A percentile compares a stretch with the other conserved stretches of the same genome.
Evolutionary conservation across 2,329 filamentous ascomycete genomes (phyloP).

Genomic region (Neofusicoccum kwambonambiense): DNA sequence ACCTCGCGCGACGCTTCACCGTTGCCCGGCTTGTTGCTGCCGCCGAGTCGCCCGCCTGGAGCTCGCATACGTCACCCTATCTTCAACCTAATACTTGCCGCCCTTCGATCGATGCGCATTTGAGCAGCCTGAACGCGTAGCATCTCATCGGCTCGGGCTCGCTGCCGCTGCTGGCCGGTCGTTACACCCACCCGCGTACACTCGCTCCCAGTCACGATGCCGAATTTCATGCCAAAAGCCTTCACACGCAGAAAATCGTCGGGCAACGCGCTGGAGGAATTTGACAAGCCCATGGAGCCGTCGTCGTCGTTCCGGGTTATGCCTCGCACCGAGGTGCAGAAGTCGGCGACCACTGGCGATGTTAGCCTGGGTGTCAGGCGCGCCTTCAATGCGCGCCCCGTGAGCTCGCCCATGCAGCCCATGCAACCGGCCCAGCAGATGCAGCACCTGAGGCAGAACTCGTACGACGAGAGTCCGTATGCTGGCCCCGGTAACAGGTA

Average conservation of each 20-base stretch:
- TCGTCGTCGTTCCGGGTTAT: constrained; percentile 36
- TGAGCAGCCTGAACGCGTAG: background rate
- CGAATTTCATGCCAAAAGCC: constrained; percentile 25
- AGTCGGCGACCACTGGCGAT: constrained; percentile 22
- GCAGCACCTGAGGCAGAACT: constrained; percentile 11
- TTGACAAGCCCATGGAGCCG: constrained; percentile 23
- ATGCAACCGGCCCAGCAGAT: background rate
- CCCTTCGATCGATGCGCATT: background rate
- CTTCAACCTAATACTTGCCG: background rate
- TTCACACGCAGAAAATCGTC: constrained; percentile 38
- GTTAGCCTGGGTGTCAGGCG: constrained; percentile 8
- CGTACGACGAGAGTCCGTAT: constrained; percentile 24
- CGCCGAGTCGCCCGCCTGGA: background rate
- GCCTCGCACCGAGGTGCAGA: constrained; percentile 34
- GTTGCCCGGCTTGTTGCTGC: background rate
- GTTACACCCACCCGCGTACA: background rate
- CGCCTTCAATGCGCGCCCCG: constrained; percentile 8
- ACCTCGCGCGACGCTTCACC: background rate
- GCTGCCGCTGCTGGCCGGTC: constrained; percentile 7
- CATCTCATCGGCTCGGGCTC: constrained; percentile 2
- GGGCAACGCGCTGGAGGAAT: constrained; percentile 35
- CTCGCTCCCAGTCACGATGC: constrained; percentile 9
- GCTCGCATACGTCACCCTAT: background rate
- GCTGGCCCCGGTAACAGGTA: constrained; percentile 12
- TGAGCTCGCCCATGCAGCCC: constrained; percentile 12